A percentile compares a stretch with the other conserved stretches of the same genome.
Evolutionary conservation across 176 grass and related monocot genomes (phyloP).

Genomic region (Pharus latifolius): DNA sequence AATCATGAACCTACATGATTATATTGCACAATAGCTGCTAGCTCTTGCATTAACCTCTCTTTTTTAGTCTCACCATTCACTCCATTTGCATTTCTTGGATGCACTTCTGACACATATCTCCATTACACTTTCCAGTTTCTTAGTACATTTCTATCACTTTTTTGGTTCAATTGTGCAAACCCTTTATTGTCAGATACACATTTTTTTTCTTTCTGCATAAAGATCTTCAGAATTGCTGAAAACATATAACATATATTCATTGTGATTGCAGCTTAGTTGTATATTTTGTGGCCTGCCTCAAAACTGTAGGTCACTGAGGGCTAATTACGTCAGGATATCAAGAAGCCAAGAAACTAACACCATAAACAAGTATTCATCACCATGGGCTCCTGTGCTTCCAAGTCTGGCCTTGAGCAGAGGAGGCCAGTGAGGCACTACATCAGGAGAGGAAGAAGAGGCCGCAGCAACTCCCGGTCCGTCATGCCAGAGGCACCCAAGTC

Average conservation of each 20-base stretch:
- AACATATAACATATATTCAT: neutral
- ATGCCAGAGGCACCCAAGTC: conserved; percentile 40
- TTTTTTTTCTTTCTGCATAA: neutral
- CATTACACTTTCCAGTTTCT: conserved; percentile 1
- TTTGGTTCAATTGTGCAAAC: neutral
- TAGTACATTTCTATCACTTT: neutral
- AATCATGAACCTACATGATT: conserved; percentile 8
- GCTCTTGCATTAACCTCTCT: neutral
- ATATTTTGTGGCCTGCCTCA: neutral
- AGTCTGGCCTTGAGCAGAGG: conserved; percentile 22
- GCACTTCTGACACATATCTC: neutral
- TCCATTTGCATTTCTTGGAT: neutral
- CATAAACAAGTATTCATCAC: neutral
- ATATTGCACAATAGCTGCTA: conserved; percentile 7
- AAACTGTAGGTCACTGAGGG: neutral
- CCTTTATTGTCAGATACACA: neutral
- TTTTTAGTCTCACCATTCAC: neutral
- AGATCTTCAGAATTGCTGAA: neutral
- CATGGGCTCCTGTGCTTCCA: conserved; percentile 63
- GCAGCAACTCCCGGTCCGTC: neutral
- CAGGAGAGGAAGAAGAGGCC: conserved; percentile 19
- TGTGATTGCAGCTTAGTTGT: conserved; percentile 12
- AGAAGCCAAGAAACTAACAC: neutral
- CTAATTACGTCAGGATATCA: neutral
- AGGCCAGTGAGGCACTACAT: conserved; percentile 20